Evolutionary conservation across 441 rosid genomes (phyloP), one percentile per base, ranked within the genome.

Genomic region (Flueggea neowawraea): DNA sequence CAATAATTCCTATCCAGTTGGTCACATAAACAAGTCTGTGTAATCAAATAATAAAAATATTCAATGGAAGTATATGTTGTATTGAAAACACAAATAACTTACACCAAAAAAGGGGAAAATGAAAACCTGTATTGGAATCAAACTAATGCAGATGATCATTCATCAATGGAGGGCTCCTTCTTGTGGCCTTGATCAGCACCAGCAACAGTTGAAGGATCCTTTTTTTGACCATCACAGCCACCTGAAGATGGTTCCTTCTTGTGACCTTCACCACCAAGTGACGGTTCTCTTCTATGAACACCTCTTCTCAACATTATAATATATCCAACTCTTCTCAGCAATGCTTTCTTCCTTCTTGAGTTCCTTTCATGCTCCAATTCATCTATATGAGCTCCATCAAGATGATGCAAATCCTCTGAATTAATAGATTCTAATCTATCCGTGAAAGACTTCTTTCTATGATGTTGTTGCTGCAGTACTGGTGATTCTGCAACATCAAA

Each of bases 311-410:
- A 69, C 14, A 77, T 67, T 3, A 89, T 68, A 7, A 94, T 82
- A 52, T 87, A 91, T 5, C 96, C 83, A 65, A 94, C 86, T 65
- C 95, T 89, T 55, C 86, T 66, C 0, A 89, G 68, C 71, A 91
- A 64, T 7, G 96, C 90, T 52, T 73, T 87, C 86, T 88, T 89
- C 73, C 81, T 94, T 56, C 84, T 85, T 8, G 83, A 65, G 56
- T 69, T 69, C 45, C 73, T 69, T 13, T 84, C 96, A 39, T 62
- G 74, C 52, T 90, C 98, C 12, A 54, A 8, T 4, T 82, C 90
- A 31, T 83, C 86, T 12, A 54, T 66, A 55, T 78, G 83, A 36
- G 62, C 44, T 10, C 71, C 79, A 15, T 71, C 93, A 4, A 79
- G 57, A 17, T 64, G 74, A 58, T 84, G 91, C 16, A 73, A 61